These are phyloP conservation scores for Psophocarpus tetragonolobus DNA, from an alignment of 306 rosid species.

Conservation along the genomic window DNA sequence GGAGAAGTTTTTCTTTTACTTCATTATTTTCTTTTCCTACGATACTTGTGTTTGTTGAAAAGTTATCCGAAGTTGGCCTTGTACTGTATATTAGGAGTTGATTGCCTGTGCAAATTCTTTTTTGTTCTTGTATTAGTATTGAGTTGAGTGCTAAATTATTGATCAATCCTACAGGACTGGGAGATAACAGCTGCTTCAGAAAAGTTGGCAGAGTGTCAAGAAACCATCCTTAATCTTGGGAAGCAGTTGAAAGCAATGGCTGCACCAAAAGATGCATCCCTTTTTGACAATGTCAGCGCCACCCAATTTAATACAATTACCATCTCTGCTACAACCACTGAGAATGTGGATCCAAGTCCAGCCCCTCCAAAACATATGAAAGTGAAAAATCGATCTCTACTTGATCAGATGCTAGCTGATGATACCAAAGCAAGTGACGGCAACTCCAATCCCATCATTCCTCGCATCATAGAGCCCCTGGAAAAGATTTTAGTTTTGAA, in stretches of 20 bases:
- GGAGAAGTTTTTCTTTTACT: not conserved
- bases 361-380: slow-evolving; percentile 31
- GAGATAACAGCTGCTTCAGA: slow-evolving; percentile 93
- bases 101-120: slow-evolving; percentile 12
- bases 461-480: slow-evolving; percentile 36
- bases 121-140: not conserved
- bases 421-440: slow-evolving; percentile 39
- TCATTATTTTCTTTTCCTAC: not conserved
- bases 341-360: slow-evolving; percentile 28
- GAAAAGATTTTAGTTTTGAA: slow-evolving; percentile 53
- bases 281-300: slow-evolving; percentile 52
- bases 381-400: slow-evolving; percentile 57
- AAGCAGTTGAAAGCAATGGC: slow-evolving; percentile 88
- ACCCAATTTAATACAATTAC: slow-evolving; percentile 28
- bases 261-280: slow-evolving; percentile 67
- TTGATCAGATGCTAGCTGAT: slow-evolving; percentile 78
- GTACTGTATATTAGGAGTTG: not conserved
- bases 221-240: slow-evolving; percentile 82
- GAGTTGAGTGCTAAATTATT: slow-evolving; percentile 18
- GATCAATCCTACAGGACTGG: slow-evolving; percentile 62
- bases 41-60: not conserved
- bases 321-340: not conserved
- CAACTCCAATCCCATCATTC: slow-evolving; percentile 30
- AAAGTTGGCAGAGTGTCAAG: slow-evolving; percentile 95
- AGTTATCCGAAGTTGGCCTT: not conserved